phyloP scores from a whole-genome alignment of 164 flowering plant genomes.

The Chloranthus sessilifolius region DNA sequence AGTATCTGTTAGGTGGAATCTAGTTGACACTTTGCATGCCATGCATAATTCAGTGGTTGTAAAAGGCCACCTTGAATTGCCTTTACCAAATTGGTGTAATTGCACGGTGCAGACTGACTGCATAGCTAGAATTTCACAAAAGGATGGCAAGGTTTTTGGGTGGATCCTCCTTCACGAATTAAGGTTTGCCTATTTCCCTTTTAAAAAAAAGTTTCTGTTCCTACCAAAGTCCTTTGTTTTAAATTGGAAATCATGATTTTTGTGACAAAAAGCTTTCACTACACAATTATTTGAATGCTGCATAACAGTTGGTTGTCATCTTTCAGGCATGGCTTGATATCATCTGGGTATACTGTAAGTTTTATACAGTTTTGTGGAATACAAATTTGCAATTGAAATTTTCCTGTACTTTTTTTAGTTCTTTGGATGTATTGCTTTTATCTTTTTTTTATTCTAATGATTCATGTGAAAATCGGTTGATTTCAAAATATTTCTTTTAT shows the following conservation, averaged over 20 bases:
- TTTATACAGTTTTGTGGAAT: neutral
- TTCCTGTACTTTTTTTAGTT: neutral
- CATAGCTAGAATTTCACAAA: conserved; percentile 77
- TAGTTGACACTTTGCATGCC: too few relatives aligned
- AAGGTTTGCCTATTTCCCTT: conserved; percentile 40
- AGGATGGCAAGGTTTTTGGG: conserved; percentile 60
- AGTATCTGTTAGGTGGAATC: too few relatives aligned
- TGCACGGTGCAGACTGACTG: conserved; percentile 67
- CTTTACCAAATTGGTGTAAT: neutral
- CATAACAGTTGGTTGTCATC: neutral
- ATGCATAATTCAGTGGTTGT: too few relatives aligned
- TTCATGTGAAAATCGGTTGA: too few relatives aligned
- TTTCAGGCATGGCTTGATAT: conserved; percentile 42
- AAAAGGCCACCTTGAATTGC: neutral
- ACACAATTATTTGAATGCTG: neutral
- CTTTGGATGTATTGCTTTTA: too few relatives aligned
- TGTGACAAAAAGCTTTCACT: neutral
- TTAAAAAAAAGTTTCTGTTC: neutral
- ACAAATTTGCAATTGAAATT: too few relatives aligned
- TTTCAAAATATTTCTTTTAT: too few relatives aligned
- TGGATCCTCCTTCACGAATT: conserved; percentile 78
- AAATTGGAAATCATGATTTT: neutral
- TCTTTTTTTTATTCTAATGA: too few relatives aligned
- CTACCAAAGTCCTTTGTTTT: neutral
- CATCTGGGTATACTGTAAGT: conserved; percentile 53